A percentile compares a stretch with the other conserved stretches of the same genome.
Evolutionary conservation across 176 grass and related monocot genomes (phyloP).

Genomic region (Olyra latifolia): DNA sequence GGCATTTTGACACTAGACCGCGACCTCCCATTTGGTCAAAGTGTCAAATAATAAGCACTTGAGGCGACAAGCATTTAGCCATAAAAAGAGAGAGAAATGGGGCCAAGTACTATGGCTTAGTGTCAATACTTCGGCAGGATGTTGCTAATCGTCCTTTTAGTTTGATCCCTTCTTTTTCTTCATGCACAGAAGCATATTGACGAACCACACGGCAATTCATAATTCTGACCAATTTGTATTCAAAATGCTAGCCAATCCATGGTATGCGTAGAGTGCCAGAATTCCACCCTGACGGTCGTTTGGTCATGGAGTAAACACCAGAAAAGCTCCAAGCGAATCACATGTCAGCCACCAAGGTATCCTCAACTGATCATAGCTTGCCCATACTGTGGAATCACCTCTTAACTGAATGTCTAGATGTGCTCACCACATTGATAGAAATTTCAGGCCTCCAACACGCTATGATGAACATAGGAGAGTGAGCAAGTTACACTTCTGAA

Average conservation of each 20-base stretch:
- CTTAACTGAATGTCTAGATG: neutral
- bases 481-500: neutral
- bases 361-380: neutral
- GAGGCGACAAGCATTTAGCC: neutral
- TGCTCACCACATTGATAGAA: neutral
- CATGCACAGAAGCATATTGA: neutral
- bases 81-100: neutral
- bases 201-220: neutral
- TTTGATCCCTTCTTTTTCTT: neutral
- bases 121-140: neutral
- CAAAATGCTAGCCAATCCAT: neutral
- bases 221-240: neutral
- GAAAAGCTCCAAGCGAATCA: neutral
- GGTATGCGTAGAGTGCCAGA: neutral
- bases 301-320: neutral
- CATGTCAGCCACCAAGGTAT: neutral
- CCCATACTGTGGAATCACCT: neutral
- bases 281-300: neutral
- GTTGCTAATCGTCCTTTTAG: neutral
- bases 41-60: neutral
- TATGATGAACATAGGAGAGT: neutral
- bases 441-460: neutral
- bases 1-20: too few relatives aligned
- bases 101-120: neutral
- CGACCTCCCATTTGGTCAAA: neutral